Evolutionary conservation across 176 grass and related monocot genomes (phyloP).

Genomic region (Oryza meridionalis): DNA sequence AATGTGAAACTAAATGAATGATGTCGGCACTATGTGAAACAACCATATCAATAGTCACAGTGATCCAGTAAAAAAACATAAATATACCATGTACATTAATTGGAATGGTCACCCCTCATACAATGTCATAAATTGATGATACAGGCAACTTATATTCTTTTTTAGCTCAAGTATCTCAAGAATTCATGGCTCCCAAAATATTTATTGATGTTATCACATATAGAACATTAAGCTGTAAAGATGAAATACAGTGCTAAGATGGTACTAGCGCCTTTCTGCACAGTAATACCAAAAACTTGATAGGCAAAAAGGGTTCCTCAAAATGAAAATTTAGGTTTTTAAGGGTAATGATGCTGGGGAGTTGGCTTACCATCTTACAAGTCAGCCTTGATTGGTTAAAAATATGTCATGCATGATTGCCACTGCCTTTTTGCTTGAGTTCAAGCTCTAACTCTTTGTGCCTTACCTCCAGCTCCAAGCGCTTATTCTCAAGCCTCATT

Average conservation of each 20-base stretch:
- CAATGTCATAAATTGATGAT: background rate
- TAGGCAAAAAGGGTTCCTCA: background rate
- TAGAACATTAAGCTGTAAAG: background rate
- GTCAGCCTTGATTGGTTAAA: conserved; percentile 27
- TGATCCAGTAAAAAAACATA: background rate
- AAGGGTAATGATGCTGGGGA: background rate
- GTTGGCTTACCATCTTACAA: conserved; percentile 50
- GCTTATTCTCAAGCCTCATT: conserved; percentile 61
- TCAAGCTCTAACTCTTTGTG: conserved; percentile 66
- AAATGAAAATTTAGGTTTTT: conserved; percentile 2
- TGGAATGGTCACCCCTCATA: background rate
- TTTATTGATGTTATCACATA: conserved; percentile 4
- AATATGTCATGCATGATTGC: conserved; percentile 37
- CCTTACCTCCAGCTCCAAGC: conserved; percentile 52
- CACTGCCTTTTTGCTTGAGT: conserved; percentile 48
- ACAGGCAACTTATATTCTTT: background rate
- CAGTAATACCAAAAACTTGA: conserved; percentile 10
- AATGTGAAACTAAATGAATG: background rate
- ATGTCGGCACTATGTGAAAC: background rate
- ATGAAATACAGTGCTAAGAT: conserved; percentile 6
- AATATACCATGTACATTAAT: conserved; percentile 7
- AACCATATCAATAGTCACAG: background rate
- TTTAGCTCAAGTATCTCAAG: conserved; percentile 3
- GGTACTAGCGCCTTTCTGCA: background rate
- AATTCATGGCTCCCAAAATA: conserved; percentile 19